A percentile compares a stretch with the other conserved stretches of the same genome.
phyloP scores from a whole-genome alignment of 2,329 filamentous ascomycete species.

The Neurospora sp. region DNA sequence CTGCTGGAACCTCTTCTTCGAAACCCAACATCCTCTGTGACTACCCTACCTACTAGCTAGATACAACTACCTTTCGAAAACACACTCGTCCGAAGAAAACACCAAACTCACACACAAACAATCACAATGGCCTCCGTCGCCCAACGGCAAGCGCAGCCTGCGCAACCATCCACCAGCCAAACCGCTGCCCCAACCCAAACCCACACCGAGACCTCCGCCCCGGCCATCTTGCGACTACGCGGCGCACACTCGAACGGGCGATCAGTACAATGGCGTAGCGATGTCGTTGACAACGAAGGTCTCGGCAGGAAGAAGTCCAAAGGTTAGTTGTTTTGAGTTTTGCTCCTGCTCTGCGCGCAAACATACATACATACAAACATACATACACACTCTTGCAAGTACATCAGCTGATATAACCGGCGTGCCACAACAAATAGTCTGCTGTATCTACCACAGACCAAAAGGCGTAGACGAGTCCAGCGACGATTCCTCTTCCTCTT shows the following conservation, averaged over 20 bases:
- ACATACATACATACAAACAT: not conserved
- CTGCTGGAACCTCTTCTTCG: not conserved
- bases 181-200: constrained; percentile 10
- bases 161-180: constrained; percentile 7
- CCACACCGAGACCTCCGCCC: constrained; percentile 14
- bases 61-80: not conserved
- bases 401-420: not conserved
- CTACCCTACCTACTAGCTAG: not conserved
- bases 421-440: constrained; percentile 52
- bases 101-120: not conserved
- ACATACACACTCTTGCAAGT: not conserved
- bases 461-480: constrained; percentile 76
- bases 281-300: constrained; percentile 91
- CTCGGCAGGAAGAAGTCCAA: constrained; percentile 92
- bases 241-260: constrained; percentile 40
- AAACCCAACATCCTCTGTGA: not conserved
- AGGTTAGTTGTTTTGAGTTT: constrained; percentile 43
- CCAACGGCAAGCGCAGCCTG: constrained; percentile 6
- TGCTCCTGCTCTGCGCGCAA: not conserved
- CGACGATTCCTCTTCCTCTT: constrained; percentile 52
- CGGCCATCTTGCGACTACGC: constrained; percentile 40
- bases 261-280: constrained; percentile 83
- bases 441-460: constrained; percentile 94
- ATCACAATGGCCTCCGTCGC: constrained; percentile 10
- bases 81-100: not conserved